Base-by-base conservation (phyloP, 1,284 basidiomycete species). In the Ustilago sp. region DNA sequence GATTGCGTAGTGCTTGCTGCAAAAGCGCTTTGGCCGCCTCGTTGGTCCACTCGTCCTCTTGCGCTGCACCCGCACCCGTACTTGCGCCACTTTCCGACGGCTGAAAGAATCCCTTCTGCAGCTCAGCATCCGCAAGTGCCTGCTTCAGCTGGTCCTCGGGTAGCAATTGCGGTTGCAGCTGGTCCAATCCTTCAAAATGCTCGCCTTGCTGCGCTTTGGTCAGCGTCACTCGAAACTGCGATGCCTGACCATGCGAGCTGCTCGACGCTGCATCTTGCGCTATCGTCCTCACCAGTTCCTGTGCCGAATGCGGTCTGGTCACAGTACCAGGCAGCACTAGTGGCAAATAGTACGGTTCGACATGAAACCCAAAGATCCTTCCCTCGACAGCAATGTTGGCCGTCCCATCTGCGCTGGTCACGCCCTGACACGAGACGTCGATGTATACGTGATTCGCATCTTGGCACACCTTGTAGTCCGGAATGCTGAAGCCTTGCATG, bases 291-390 rank as follows among this genome's bases (percentile, higher is more conserved):
- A 68, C 34, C 3, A 53, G 28, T 12, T 35, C 34, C 35, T 43
- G 56, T 32, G 67, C 53, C 11, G 47, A 31, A 0, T 23, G 39
- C 2, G 63, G 36, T 19, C 55, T 12, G 8, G 28, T 59, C 13
- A 63, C 74, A 13, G 59, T 32, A 8, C 54, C 60, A 2, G 70
- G 63, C 12, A 77, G 66, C 6, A 77, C 75, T 1, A 74, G 50
- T 13, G 75, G 75, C 34, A 77, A 38, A 53, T 77, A 77, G 45
- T 70, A 74, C 6, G 60, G 47, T 1, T 70, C 71, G 45, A 66
- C 39, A 23, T 70, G 64, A 9, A 77, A 74, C 5, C 70, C 75
- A 68, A 77, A 77, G 58, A 77, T 77, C 13, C 62, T 51, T 8
- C 58, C 67, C 36, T 73, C 67, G 9, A 70, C 75, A 1, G 71